These are phyloP conservation scores for grape (Vitis vinifera) DNA, from an alignment of 164 flowering plant species.

Conservation along the genomic window ASM3070453v1 NC_081821.1:12381001-12381500, in stretches of 20 bases:
- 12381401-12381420: neutral
- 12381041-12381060: constrained; percentile 88
- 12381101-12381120: constrained; percentile 94
- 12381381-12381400: too few species aligned
- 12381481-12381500: too few species aligned
- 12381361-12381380: neutral
- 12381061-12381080: constrained; percentile 96
- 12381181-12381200: neutral
- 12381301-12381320: neutral
- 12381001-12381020: constrained; percentile 98
- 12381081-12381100: constrained; percentile 96
- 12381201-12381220: neutral
- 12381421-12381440: neutral
- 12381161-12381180: neutral
- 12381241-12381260: neutral
- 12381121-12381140: constrained; percentile 72
- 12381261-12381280: neutral
- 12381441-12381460: too few species aligned
- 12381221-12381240: neutral
- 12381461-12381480: too few species aligned
- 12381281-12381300: neutral
- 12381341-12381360: neutral
- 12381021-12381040: constrained; percentile 99
- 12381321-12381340: neutral
- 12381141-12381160: constrained; percentile 59